These are phyloP conservation scores for Funneliformis geosporum DNA, from an alignment of 192 early-diverging fungal species.

Conservation along the genomic window DNA sequence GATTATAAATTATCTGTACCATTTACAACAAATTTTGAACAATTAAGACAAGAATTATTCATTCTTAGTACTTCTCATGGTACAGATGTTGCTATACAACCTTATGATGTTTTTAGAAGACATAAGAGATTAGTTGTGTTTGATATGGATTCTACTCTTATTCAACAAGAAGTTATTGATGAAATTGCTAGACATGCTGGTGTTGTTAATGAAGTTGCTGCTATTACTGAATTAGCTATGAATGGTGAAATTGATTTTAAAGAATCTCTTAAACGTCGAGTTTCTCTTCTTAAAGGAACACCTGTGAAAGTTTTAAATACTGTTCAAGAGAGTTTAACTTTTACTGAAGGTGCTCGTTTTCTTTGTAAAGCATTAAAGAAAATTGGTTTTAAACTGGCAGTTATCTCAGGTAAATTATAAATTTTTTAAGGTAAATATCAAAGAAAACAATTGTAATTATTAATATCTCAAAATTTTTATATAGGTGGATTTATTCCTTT, in stretches of 20 bases:
- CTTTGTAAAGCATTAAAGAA: conserved; percentile 87
- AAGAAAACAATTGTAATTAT: too few relatives aligned
- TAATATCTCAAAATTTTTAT: not conserved
- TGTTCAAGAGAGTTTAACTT: conserved; percentile 74
- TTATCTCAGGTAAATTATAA: conserved; percentile 74
- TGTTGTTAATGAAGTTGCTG: conserved; percentile 87
- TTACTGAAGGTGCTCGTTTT: conserved; percentile 90
- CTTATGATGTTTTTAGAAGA: conserved; percentile 81
- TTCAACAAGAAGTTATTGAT: conserved; percentile 99
- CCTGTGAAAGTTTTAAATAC: conserved; percentile 77
- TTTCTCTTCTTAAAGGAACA: conserved; percentile 84
- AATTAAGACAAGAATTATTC: conserved; percentile 70
- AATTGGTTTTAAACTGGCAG: conserved; percentile 93
- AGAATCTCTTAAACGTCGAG: conserved; percentile 86
- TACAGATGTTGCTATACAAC: conserved; percentile 86
- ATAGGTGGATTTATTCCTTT: conserved; percentile 91
- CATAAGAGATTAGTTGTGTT: conserved; percentile 96
- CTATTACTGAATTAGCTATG: conserved; percentile 95
- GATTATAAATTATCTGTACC: conserved; percentile 88
- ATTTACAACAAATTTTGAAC: conserved; percentile 59
- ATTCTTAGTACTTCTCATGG: conserved; percentile 68
- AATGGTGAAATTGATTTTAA: conserved; percentile 98
- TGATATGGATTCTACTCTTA: conserved; percentile 99
- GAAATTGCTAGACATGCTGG: conserved; percentile 93
- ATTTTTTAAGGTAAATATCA: not conserved